Evolutionary conservation across 495 filamentous ascomycete species (phyloP), one percentile per base, ranked within the genome.

Genomic region (Bombardia bombarda): DNA sequence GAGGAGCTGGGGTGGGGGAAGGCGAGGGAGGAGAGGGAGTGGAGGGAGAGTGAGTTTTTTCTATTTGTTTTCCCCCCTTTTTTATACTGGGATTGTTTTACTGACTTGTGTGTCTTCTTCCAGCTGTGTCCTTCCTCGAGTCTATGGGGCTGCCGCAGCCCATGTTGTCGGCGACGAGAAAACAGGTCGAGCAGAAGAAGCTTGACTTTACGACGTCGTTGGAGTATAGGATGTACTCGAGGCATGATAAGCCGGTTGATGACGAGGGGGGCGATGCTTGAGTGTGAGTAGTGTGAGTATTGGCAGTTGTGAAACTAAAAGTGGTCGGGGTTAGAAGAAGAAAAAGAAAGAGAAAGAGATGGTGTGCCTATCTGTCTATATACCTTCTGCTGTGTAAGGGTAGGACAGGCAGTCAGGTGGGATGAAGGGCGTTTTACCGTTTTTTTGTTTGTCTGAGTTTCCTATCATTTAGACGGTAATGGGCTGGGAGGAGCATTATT

Each of bases 111-210:
- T 10, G 10, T 24, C 45, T 10, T 12, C 6, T 8, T 4, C 35
- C 39, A 76, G 73, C 76, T 24, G 74, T 95, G 22, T 49, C 63
- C 9, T 95, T 84, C 63, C 72, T 95, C 40, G 78, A 80, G 31
- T 85, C 80, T 7, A 95, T 95, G 89, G 89, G 89, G 38, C 72
- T 95, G 43, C 83, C 89, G 19, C 78, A 83, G 65, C 78, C 74
- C 18, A 83, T 90, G 67, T 67, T 88, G 35, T 65, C 65, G 6
- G 70, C 84, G 21, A 84, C 81, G 12, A 72, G 89, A 41, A 73
- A 78, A 45, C 82, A 94, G 41, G 84, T 95, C 28, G 84, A 92
- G 68, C 75, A 68, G 47, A 87, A 87, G 18, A 82, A 79, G 65
- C 66, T 84, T n/a, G 75, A 74, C 50, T 77, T 78, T 40, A 71